phyloP scores from a whole-genome alignment of 2,329 filamentous ascomycete species.

The Aureobasidium musti region DNA sequence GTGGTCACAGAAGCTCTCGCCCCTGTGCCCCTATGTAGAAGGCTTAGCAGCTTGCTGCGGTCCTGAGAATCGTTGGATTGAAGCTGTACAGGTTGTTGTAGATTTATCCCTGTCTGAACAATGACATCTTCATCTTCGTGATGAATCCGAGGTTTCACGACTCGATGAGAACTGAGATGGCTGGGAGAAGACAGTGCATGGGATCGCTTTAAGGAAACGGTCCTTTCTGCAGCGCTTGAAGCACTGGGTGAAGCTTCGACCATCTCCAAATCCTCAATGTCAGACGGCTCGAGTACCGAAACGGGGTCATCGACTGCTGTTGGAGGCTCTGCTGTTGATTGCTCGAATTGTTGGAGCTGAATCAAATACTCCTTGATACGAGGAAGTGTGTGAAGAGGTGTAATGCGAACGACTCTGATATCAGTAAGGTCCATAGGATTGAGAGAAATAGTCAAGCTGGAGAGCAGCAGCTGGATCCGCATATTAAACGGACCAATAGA shows the following conservation, averaged over 20 bases:
- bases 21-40: background rate
- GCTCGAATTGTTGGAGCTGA: background rate
- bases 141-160: background rate
- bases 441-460: conserved; percentile 5
- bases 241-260: background rate
- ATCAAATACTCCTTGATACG: background rate
- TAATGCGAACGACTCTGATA: background rate
- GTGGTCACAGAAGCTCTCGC: background rate
- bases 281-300: background rate
- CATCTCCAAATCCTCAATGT: background rate
- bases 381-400: background rate
- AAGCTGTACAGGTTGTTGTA: conserved; percentile 34
- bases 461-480: conserved; percentile 15
- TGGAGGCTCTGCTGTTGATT: background rate
- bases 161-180: conserved; percentile 7
- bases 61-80: background rate
- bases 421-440: background rate
- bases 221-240: too few relatives aligned
- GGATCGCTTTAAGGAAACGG: conserved; percentile 26
- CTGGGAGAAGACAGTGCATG: conserved; percentile 31
- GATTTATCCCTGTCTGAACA: conserved; percentile 36
- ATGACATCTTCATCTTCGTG: conserved; percentile 34
- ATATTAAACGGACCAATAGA: background rate
- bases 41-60: background rate
- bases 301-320: background rate